Evolutionary conservation across 441 rosid genomes (phyloP).

Genomic region (Brassica balearica): DNA sequence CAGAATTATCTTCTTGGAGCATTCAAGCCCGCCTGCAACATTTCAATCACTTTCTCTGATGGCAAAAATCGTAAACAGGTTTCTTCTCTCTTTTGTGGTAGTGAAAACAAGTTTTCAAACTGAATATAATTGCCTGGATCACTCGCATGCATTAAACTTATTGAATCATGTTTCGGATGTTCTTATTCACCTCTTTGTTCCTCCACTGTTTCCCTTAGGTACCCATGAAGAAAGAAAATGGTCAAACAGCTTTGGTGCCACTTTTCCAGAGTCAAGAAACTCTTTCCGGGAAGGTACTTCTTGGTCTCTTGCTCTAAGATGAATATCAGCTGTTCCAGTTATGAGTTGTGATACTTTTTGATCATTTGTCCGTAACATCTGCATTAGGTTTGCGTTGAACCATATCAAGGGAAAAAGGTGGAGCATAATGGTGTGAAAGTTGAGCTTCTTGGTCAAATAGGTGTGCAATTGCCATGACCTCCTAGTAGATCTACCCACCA

Average conservation of each 20-base stretch:
- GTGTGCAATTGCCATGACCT: constrained; percentile 45
- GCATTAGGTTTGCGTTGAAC: constrained; percentile 76
- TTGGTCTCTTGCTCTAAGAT: constrained; percentile 13
- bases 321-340: not conserved
- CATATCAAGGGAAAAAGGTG: constrained; percentile 86
- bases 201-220: constrained; percentile 53
- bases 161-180: not conserved
- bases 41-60: constrained; percentile 78
- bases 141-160: not conserved
- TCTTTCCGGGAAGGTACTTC: constrained; percentile 74
- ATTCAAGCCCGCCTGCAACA: constrained; percentile 87
- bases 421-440: constrained; percentile 91
- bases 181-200: not conserved
- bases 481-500: not conserved
- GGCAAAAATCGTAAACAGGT: constrained; percentile 96
- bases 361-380: constrained; percentile 12
- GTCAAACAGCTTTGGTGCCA: constrained; percentile 77
- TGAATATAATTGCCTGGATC: not conserved
- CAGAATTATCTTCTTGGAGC: constrained; percentile 96
- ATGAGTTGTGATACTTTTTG: constrained; percentile 12
- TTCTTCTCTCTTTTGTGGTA: not conserved
- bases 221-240: constrained; percentile 88
- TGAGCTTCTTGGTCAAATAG: constrained; percentile 97
- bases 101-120: not conserved
- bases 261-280: constrained; percentile 94